Evolutionary conservation across 2,329 filamentous ascomycete genomes (phyloP).

Genomic region (Colletotrichum gigasporum): DNA sequence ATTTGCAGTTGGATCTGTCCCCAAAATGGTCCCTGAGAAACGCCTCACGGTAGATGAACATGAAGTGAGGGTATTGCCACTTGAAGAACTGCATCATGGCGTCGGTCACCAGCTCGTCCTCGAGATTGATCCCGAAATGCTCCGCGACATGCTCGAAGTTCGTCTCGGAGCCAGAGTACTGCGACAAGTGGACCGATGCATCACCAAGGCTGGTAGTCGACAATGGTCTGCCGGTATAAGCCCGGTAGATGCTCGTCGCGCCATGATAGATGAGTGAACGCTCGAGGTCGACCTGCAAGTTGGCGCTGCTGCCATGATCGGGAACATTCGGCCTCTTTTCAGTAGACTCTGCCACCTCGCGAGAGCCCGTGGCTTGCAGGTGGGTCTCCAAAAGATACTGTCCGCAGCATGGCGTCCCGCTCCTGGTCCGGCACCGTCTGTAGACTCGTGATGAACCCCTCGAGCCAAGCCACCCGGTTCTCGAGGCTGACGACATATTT

Average conservation of each 20-base stretch:
- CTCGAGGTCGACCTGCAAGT: conserved; percentile 20
- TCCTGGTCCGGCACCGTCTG: conserved; percentile 1
- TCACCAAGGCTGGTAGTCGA: background rate
- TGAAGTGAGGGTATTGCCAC: conserved; percentile 43
- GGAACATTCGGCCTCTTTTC: background rate
- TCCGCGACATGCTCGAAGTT: conserved; percentile 33
- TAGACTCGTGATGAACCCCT: conserved; percentile 24
- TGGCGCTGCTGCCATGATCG: background rate
- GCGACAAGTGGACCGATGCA: background rate
- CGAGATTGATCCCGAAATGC: conserved; percentile 37
- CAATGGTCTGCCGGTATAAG: background rate
- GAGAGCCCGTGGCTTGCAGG: background rate
- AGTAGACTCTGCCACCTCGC: rapidly evolving
- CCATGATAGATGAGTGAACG: conserved; percentile 35
- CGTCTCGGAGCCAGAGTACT: conserved; percentile 2
- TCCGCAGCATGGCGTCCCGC: conserved; percentile 28
- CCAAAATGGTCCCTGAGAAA: conserved; percentile 36
- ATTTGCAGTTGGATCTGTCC: conserved; percentile 31
- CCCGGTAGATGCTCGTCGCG: conserved; percentile 39
- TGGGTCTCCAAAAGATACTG: background rate
- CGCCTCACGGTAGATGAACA: conserved; percentile 42
- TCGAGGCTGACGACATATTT: conserved; percentile 30
- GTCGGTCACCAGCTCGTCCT: conserved; percentile 32
- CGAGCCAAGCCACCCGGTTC: conserved; percentile 30
- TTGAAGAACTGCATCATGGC: conserved; percentile 38